These are phyloP conservation scores for Pichia nanzhaoensis DNA, from an alignment of 805 yeast species.

Conservation along the genomic window DNA sequence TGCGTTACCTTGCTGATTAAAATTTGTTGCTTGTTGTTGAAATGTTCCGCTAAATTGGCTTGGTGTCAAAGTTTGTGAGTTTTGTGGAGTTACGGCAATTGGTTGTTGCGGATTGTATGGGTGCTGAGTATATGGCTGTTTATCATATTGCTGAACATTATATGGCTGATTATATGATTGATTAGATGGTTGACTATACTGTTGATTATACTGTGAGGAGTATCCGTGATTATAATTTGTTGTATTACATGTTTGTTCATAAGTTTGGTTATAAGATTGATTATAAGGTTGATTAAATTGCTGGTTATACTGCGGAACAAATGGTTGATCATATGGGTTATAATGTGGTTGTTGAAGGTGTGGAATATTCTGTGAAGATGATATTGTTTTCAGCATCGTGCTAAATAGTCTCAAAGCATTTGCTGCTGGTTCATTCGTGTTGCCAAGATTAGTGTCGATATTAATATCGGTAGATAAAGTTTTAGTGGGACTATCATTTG, in stretches of 20 bases:
- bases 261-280: conserved; percentile 1
- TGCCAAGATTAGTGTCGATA: too few relatives aligned
- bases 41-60: neutral
- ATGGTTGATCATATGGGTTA: conserved; percentile 1
- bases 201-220: neutral
- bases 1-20: neutral
- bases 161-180: too few relatives aligned
- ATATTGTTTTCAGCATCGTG: conserved; percentile 4
- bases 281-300: neutral
- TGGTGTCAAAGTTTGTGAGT: neutral
- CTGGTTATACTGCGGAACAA: neutral
- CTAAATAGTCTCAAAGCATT: conserved; percentile 3
- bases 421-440: conserved; percentile 2
- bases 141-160: neutral
- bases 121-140: too few relatives aligned
- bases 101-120: neutral
- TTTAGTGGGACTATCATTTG: neutral
- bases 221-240: neutral
- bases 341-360: neutral
- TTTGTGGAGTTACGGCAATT: neutral
- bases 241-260: neutral
- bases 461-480: neutral
- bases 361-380: neutral
- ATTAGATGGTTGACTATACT: neutral
- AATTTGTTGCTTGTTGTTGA: neutral